Base-by-base conservation (phyloP, 176 grass and related monocot species). In the Oryza glumipatula region DNA sequence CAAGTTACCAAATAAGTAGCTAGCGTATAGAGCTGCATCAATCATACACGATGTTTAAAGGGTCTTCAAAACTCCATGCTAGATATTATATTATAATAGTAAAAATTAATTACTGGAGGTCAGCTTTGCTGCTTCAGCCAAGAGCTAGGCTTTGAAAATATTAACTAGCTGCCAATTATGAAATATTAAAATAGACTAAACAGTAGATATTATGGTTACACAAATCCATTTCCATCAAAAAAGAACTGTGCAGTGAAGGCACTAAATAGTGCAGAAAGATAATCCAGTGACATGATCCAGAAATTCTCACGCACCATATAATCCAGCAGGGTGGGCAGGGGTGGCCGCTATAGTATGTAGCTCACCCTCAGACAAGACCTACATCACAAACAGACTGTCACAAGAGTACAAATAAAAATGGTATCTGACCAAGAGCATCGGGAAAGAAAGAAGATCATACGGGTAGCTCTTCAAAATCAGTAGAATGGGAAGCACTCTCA, bases 1-100 rank as follows among this genome's bases (percentile, higher is more conserved):
- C 73, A 96, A 81, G 83, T 99, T 99, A 68, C 91, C 93, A 77
- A 94, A 93, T 68, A 99, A 89, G 66, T 91, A 99, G 78, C 94
- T 94, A 69, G 81, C 89, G 73, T 99, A 99, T 72, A 99, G 83
- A 49, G 88, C 96, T 98, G 96, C 67, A 92, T 84, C 45, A 33
- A 82, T 49, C 46, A 52, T 82, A 79, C 38, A 89, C 32, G 4
- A 90, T 75, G 71, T 88, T 54, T 86, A 61, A 85, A 72, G 43
- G 51, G 15, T 82, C 49, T 69, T 74, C 51, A 44, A 65, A 86
- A 19, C 78, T 44, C 61, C 46, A 79, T 17, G 5, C 11, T 21
- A 47, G 47, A 86, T 83, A 51, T 4, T 4, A 67, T 73, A 0
- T 67, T 2, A 9, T 48, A 78, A 30, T 65, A 58, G 21, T 63